Base-by-base conservation (phyloP, 1,284 basidiomycete species). In the Entoloma clypeatum region DNA sequence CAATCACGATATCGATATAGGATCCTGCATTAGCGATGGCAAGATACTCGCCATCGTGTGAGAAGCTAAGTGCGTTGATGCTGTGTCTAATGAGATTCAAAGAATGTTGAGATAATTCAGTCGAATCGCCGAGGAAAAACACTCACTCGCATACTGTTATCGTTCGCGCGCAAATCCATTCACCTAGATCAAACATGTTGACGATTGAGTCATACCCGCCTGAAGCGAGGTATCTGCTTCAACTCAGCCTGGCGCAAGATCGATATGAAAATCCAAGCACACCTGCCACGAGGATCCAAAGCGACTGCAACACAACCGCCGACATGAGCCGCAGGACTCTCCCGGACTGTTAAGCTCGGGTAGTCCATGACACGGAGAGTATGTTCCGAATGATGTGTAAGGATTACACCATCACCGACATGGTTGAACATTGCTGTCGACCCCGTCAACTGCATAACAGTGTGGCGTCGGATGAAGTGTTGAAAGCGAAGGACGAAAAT, bases 201-300 rank as follows among this genome's bases (percentile, higher is more conserved):
- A 90, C 78, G 44, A 89, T 87, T 2, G 84, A 85, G 56, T 89
- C 86, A 41, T 76, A 69, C 10, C 86, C 86, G 25, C 84, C 86
- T 0, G 85, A 83, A 2, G 83, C 83, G 23, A 89, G 69, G 51
- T 87, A 88, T 46, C 78, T 84, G 52, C 8, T 19, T 14, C 29
- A 24, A 39, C 13, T 33, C 16, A 37, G 18, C 25, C n/a, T 37
- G 19, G 26, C 3, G 17, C 6, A 18, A 31, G 5, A n/a, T 17
- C 8, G 11, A 34, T 16, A 13, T 34, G 10, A 21, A 37, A 43
- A 5, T 29, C 8, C 17, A 11, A 17, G 51, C 58, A 37, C 34
- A 77, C 79, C 71, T 73, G 58, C 84, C 86, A 27, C 86, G 72
- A 14, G 86, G 86, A 60, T 88, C 86, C 25, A 87, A 61, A 2